Base-by-base conservation (phyloP, 345 rosid genomes). In the Eutrema japonicum region DNA sequence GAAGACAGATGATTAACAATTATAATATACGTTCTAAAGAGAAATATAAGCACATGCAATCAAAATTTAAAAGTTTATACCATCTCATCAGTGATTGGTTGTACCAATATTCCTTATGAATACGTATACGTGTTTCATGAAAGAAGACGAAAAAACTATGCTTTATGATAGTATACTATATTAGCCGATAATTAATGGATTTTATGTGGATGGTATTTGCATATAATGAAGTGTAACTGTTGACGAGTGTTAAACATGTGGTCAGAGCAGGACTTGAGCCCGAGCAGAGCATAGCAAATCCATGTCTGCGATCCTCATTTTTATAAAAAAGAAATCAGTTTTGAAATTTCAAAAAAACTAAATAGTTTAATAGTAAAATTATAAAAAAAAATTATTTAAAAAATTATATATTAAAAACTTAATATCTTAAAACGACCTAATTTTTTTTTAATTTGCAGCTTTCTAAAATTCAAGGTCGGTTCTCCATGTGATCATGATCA, bases 401-500 rank as follows among this genome's bases (percentile, higher is more conserved):
- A 18, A 18, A 18, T 18, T 18, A 18, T 18, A 18, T 18, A 1
- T 18, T 18, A 0, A 1, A 18, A 18, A 18, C 1, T 18, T 18
- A 18, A 18, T 18, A 18, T 18, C 0, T 1, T 18, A 18, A 18
- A 18, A 18, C 1, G 1, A 18, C 0, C 22, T 0, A 16, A 16
- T 18, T 18, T 18, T 18, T 18, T 18, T 18, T 18, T 18, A 18
- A 1, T 18, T 18, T 18, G 1, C 1, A 1, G 1, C 1, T 0
- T 18, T 18, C 1, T 18, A 18, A 18, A 18, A 18, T 18, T 18
- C 1, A 18, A 1, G 22, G 1, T 18, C 1, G 1, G 1, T 1
- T 18, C 1, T 18, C 1, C 69, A 77, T 66, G 77, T 77, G 80
- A 77, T 41, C 57, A 48, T 58, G 40, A 70, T 76, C 71, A 48